Percentiles rank a stretch among this genome's conserved stretches.
Evolutionary conservation across 2,329 filamentous ascomycete species (phyloP).

Genomic region (Phialophora macrospora): DNA sequence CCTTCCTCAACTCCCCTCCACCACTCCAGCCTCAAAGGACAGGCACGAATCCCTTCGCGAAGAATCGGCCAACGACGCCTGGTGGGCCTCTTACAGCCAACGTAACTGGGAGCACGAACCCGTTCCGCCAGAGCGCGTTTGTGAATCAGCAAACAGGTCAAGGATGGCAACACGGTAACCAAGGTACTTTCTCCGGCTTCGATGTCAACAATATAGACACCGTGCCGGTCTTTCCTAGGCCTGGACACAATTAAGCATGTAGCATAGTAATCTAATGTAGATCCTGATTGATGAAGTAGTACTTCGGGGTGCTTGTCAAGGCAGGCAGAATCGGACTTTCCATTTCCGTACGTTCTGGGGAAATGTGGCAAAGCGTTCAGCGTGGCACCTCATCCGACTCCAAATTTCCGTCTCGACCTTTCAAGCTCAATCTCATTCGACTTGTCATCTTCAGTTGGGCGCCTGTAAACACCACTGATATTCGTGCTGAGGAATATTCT

Average conservation of each 20-base stretch:
- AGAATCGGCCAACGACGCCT: slow-evolving; percentile 53
- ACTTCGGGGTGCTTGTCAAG: background rate
- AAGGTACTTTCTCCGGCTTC: slow-evolving; percentile 75
- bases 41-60: slow-evolving; percentile 74
- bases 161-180: slow-evolving; percentile 82
- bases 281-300: slow-evolving; percentile 9
- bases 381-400: background rate
- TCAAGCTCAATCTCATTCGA: background rate
- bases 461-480: background rate
- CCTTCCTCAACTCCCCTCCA: slow-evolving; percentile 37
- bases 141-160: slow-evolving; percentile 86
- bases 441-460: background rate
- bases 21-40: slow-evolving; percentile 64
- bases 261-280: slow-evolving; percentile 26
- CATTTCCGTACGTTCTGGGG: slow-evolving; percentile 6
- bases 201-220: slow-evolving; percentile 79
- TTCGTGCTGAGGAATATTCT: background rate
- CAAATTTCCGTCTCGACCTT: background rate
- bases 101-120: slow-evolving; percentile 87
- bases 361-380: background rate
- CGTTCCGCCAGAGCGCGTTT: slow-evolving; percentile 89
- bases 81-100: slow-evolving; percentile 68
- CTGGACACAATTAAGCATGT: slow-evolving; percentile 54
- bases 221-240: slow-evolving; percentile 82
- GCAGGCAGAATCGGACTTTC: background rate